phyloP scores from a whole-genome alignment of 2,329 filamentous ascomycete species.

The Geosmithia morbida region DNA sequence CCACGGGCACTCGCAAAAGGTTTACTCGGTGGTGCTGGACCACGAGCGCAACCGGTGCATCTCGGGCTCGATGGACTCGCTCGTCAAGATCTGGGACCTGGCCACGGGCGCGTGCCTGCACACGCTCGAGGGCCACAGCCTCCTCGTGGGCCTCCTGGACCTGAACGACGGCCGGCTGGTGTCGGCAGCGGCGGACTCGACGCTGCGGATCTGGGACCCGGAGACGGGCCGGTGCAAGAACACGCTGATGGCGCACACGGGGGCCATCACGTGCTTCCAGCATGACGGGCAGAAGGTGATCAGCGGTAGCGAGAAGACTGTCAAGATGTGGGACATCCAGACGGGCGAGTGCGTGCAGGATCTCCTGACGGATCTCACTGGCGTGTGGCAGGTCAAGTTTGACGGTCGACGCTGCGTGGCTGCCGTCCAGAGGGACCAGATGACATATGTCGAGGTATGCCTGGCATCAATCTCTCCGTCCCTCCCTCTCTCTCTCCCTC shows the following conservation, averaged over 20 bases:
- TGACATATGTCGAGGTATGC: constrained; percentile 92
- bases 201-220: constrained; percentile 91
- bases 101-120: constrained; percentile 73
- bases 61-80: constrained; percentile 94
- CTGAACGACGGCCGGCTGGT: constrained; percentile 81
- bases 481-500: not conserved
- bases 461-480: not conserved
- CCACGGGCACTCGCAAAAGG: constrained; percentile 79
- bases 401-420: constrained; percentile 91
- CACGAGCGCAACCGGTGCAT: constrained; percentile 88
- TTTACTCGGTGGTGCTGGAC: constrained; percentile 94
- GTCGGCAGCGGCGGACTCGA: constrained; percentile 89
- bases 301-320: constrained; percentile 82
- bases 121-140: constrained; percentile 83
- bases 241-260: constrained; percentile 83
- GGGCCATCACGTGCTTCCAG: constrained; percentile 97
- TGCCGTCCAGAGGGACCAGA: constrained; percentile 79
- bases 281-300: constrained; percentile 96
- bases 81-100: constrained; percentile 95
- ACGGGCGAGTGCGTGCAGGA: constrained; percentile 89
- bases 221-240: constrained; percentile 83
- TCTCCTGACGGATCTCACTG: constrained; percentile 79
- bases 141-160: constrained; percentile 84
- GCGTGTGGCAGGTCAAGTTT: constrained; percentile 99
- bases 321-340: constrained; percentile 97